Conservation (phyloP, 1,284 basidiomycete genomes). For the Coniferiporia sulphurascens region DNA sequence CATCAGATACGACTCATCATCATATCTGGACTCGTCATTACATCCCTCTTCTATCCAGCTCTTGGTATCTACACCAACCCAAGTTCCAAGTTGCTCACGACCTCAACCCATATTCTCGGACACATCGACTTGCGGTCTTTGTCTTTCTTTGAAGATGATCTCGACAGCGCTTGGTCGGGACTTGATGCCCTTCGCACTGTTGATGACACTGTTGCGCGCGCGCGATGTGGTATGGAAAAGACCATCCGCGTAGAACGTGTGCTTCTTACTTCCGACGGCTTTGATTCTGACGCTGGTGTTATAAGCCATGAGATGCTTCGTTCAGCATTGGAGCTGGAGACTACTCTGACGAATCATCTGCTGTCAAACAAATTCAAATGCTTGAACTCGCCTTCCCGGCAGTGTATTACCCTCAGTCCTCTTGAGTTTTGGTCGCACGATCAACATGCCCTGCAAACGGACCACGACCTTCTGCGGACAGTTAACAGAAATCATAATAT, state of each 20-base stretch:
- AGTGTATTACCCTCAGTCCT: constrained; percentile 69
- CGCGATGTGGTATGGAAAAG: constrained; percentile 64
- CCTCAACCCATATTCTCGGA: constrained; percentile 52
- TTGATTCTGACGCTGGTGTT: constrained; percentile 46
- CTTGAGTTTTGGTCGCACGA: constrained; percentile 70
- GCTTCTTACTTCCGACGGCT: constrained; percentile 54
- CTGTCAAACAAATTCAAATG: constrained; percentile 42
- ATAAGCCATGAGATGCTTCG: constrained; percentile 56
- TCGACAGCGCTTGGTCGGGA: constrained; percentile 65
- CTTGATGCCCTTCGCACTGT: constrained; percentile 55
- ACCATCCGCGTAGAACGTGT: constrained; percentile 79
- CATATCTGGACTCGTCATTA: constrained; percentile 92
- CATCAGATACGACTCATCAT: constrained; percentile 93
- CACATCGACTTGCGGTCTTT: constrained; percentile 51
- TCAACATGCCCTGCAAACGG: constrained; percentile 44
- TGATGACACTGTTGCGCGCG: constrained; percentile 66
- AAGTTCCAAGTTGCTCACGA: constrained; percentile 56
- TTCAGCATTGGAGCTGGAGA: constrained; percentile 61
- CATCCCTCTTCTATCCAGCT: constrained; percentile 91
- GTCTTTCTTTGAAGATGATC: constrained; percentile 52
- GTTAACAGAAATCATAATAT: constrained; percentile 48
- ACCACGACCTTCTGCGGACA: constrained; percentile 54
- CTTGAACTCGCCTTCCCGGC: constrained; percentile 37
- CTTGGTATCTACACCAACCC: constrained; percentile 79
- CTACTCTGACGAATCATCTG: constrained; percentile 45